phyloP scores from a whole-genome alignment of 2,329 filamentous ascomycete species.

The Talaromyces marneffei region DNA sequence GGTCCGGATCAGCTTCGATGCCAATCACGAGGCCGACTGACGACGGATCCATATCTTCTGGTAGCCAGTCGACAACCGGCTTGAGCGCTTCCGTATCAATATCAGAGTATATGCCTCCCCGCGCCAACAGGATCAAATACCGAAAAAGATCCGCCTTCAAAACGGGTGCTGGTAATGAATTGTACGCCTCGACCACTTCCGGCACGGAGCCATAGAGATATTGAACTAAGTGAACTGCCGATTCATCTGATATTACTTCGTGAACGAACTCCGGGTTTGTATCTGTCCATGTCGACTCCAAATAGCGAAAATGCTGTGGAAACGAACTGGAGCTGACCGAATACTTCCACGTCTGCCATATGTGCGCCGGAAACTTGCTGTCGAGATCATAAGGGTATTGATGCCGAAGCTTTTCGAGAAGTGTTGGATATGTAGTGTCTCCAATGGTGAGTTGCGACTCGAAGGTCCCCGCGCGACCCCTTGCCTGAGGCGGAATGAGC shows the following conservation, averaged over 20 bases:
- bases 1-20: constrained; percentile 93
- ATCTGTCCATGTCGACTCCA: constrained; percentile 85
- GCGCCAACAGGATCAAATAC: constrained; percentile 68
- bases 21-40: constrained; percentile 82
- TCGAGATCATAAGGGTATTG: constrained; percentile 90
- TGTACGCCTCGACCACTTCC: constrained; percentile 71
- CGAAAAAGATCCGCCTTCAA: constrained; percentile 74
- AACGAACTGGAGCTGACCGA: constrained; percentile 74
- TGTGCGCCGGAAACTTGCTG: constrained; percentile 88
- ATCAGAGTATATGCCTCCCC: constrained; percentile 79
- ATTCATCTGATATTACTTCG: constrained; percentile 90
- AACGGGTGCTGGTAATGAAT: constrained; percentile 65
- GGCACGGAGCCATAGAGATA: constrained; percentile 81
- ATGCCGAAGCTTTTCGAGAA: constrained; percentile 78
- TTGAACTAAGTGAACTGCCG: constrained; percentile 72
- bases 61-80: constrained; percentile 83
- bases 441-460: constrained; percentile 57
- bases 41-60: constrained; percentile 66
- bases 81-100: constrained; percentile 87
- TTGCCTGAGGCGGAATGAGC: constrained; percentile 11
- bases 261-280: constrained; percentile 88
- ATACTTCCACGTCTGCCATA: constrained; percentile 99
- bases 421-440: constrained; percentile 65
- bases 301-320: constrained; percentile 63
- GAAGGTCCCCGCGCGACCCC: constrained; percentile 36